Evolutionary conservation across 148 eudicot species (phyloP).

Genomic region (Chenopodium album): DNA sequence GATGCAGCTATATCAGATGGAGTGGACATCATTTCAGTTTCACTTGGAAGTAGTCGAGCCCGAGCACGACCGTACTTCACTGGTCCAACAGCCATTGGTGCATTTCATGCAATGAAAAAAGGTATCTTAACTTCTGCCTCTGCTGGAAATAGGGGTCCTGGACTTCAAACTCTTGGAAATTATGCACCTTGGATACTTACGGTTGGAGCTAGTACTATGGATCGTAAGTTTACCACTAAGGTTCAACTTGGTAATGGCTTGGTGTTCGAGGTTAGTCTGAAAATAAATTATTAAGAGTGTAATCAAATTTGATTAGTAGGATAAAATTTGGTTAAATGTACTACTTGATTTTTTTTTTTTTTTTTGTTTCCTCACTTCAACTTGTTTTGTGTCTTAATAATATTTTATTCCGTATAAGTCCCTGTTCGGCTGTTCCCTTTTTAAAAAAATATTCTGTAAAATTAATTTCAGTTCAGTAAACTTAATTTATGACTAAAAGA

Average conservation of each 20-base stretch:
- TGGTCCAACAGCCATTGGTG: slow-evolving; percentile 50
- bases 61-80: slow-evolving; percentile 20
- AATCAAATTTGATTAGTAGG: no score
- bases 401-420: no score
- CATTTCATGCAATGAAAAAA: slow-evolving; percentile 46
- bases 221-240: slow-evolving; percentile 37
- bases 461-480: no score
- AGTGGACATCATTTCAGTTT: slow-evolving; percentile 52
- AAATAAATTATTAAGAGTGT: no score
- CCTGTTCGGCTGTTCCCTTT: no score
- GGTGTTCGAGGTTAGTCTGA: slow-evolving; percentile 31
- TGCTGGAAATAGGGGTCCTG: slow-evolving; percentile 55
- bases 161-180: slow-evolving; percentile 12
- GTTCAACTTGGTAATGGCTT: slow-evolving; percentile 38
- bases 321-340: no score
- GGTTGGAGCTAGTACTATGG: slow-evolving; percentile 51
- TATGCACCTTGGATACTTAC: slow-evolving; percentile 49
- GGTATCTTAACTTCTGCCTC: slow-evolving; percentile 53
- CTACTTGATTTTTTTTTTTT: no score
- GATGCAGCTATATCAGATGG: slow-evolving; percentile 62
- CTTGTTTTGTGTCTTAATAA: no score
- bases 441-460: no score
- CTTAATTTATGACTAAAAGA: no score
- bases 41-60: slow-evolving; percentile 27
- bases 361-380: no score